Conservation (phyloP, 23 red algal species). For the Chondrus crispus region DNA sequence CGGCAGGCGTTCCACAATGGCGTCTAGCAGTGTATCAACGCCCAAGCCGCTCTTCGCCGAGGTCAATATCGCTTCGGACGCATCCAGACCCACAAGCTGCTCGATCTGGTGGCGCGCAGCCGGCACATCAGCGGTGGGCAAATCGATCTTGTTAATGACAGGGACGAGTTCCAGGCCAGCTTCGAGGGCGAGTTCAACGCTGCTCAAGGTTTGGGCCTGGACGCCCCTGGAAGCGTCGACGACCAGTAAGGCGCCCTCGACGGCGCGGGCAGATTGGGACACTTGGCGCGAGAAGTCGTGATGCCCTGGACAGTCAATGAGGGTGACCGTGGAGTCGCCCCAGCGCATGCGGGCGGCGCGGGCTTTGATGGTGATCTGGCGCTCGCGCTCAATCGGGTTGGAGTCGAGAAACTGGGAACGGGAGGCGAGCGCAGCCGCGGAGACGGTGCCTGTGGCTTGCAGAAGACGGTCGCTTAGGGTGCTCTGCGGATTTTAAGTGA, state of each 20-base stretch:
- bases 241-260: slow-evolving; percentile 76
- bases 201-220: slow-evolving; percentile 88
- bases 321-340: slow-evolving; percentile 49
- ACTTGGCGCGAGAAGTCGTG: slow-evolving; percentile 92
- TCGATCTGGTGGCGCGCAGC: slow-evolving; percentile 42
- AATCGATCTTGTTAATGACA: slow-evolving; percentile 94
- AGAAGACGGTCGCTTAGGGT: slow-evolving; percentile 59
- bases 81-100: slow-evolving; percentile 64
- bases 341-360: slow-evolving; percentile 75
- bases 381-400: slow-evolving; percentile 78
- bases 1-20: slow-evolving; percentile 75
- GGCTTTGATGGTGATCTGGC: slow-evolving; percentile 92
- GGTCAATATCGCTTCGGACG: slow-evolving; percentile 44
- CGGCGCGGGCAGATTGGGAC: slow-evolving; percentile 67
- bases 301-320: slow-evolving; percentile 95
- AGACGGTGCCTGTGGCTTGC: slow-evolving; percentile 68
- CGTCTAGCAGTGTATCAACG: slow-evolving; percentile 58
- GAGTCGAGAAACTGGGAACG: slow-evolving; percentile 81
- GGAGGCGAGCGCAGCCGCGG: slow-evolving; percentile 22
- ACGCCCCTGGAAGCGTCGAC: slow-evolving; percentile 87
- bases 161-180: slow-evolving; percentile 68
- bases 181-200: slow-evolving; percentile 65
- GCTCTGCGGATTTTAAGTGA: too few species aligned
- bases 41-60: slow-evolving; percentile 79
- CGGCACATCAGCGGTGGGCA: slow-evolving; percentile 71